These are phyloP conservation scores for Ambrosiella cleistominuta DNA, from an alignment of 2,329 filamentous ascomycete genomes.

Conservation along the genomic window DNA sequence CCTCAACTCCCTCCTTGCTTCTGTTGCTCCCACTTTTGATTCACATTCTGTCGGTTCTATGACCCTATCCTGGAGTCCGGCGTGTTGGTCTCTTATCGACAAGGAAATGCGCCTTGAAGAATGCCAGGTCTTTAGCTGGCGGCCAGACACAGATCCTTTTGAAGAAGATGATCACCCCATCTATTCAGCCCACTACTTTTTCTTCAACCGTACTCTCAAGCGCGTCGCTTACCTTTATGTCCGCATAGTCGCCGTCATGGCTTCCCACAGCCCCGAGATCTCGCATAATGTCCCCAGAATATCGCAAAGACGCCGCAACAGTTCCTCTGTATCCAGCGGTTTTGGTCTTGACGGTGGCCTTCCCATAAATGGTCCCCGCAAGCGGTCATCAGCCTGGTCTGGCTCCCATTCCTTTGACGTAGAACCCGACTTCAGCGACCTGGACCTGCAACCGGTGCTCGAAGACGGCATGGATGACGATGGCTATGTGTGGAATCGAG, in stretches of 20 bases:
- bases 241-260: constrained; percentile 67
- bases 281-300: constrained; percentile 19
- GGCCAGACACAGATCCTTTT: constrained; percentile 77
- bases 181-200: constrained; percentile 93
- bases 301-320: constrained; percentile 1
- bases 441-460: constrained; percentile 10
- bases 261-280: constrained; percentile 36
- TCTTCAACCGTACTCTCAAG: constrained; percentile 86
- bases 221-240: constrained; percentile 88
- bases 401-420: not conserved
- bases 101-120: constrained; percentile 86
- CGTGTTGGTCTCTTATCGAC: constrained; percentile 84
- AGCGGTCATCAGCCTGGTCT: not conserved
- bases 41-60: constrained; percentile 18
- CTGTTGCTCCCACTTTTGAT: constrained; percentile 49
- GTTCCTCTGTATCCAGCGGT: not conserved
- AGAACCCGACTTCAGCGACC: constrained; percentile 4
- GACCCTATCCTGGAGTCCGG: constrained; percentile 52
- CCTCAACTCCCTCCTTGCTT: constrained; percentile 74
- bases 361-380: constrained; percentile 2
- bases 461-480: constrained; percentile 21
- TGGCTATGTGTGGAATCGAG: constrained; percentile 38
- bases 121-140: constrained; percentile 79
- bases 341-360: constrained; percentile 3
- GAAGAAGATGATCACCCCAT: constrained; percentile 84